phyloP scores from a whole-genome alignment of 345 rosid species.

The sweet orange (Citrus sinensis) region DVS_A1.0 CM039162.1:30604001-30604500 shows the following conservation, averaged over 20 bases:
- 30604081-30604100: slow-evolving; percentile 62
- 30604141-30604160: slow-evolving; percentile 62
- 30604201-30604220: slow-evolving; percentile 56
- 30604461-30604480: no score
- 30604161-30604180: slow-evolving; percentile 64
- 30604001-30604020: slow-evolving; percentile 4
- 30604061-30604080: slow-evolving; percentile 61
- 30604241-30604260: slow-evolving; percentile 28
- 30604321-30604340: neutral
- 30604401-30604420: neutral
- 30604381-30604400: neutral
- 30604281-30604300: neutral
- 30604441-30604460: no score
- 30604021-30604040: slow-evolving; percentile 52
- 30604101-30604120: slow-evolving; percentile 43
- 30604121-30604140: slow-evolving; percentile 73
- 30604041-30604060: slow-evolving; percentile 60
- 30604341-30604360: neutral
- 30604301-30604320: slow-evolving; percentile 12
- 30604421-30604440: no score
- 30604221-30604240: slow-evolving; percentile 36
- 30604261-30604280: neutral
- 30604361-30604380: neutral
- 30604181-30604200: slow-evolving; percentile 56
- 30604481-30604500: no score